Base-by-base conservation (phyloP, 805 yeast genomes). In the Sugiyamaella marilandica region DNA sequence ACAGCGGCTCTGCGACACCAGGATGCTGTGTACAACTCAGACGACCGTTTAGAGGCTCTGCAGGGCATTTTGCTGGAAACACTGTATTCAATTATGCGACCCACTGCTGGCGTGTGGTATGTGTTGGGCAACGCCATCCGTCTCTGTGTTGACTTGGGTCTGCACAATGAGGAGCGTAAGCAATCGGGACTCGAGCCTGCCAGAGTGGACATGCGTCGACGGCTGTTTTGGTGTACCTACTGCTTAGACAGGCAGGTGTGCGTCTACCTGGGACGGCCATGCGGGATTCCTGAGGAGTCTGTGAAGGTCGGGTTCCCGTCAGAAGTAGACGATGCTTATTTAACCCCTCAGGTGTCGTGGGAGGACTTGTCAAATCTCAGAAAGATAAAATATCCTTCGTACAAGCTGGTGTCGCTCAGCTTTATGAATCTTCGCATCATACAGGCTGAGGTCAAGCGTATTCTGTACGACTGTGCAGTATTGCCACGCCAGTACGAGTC, bases 101-200 rank as follows among this genome's bases (percentile, higher is more conserved):
- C 97, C 0, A 83, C 92, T 0, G 80, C 80, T 11, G 94, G 96
- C 2, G 88, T 87, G n/a, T 90, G 97, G 97, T 87, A 87, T 65
- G 81, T 86, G 2, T 70, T 87, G 57, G 96, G 96, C 0, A 80
- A 87, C 1, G 90, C 92, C 0, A 68, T 88, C 47, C 75, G 97
- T 55, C 68, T 87, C 47, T 83, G 92, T 60, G 87, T 89, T 29
- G 97, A 90, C 67, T 67, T 90, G 55, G 96, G 95, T 1, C 72
- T 90, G 7, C 97, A 90, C 66, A 80, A 82, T 35, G 96, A 89
- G 61, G 64, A 65, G 19, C 55, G 47, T 34, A 52, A 44, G 14
- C 37, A 45, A 32, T 10, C 53, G 11, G 37, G 36, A 8, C 47
- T 70, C 51, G 82, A 82, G 56, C 78, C 85, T 0, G 82, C 78